Base-by-base conservation (phyloP, 1,284 basidiomycete genomes). In the Naganishia cerealis region DNA sequence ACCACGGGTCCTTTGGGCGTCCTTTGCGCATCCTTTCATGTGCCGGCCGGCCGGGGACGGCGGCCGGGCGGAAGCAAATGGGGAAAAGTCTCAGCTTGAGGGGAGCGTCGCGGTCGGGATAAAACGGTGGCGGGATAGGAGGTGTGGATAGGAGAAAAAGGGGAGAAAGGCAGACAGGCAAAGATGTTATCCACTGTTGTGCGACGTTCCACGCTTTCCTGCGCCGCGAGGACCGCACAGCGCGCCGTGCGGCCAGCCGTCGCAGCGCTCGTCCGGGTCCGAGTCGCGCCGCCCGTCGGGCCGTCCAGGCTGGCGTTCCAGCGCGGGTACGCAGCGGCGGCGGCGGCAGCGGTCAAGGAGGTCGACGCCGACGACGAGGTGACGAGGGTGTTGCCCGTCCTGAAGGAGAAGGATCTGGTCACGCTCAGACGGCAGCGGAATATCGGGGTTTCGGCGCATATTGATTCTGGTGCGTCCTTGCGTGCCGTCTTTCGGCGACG, bases 391-490 rank as follows among this genome's bases (percentile, higher is more conserved):
- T 71, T 80, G 61, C 80, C 80, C 13, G 71, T 66, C 10, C 69
- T 82, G 70, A 74, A 70, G 16, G 74, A 75, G 10, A 69, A 57
- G 26, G 81, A 82, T 70, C 43, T 65, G 38, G 71, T 71, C 70
- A 73, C 78, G 42, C 71, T 80, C 65, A 72, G 67, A 33, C 70
- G 80, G 42, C 80, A 81, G 73, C 70, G 81, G 48, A 82, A 82
- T 73, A 77, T 82, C 46, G 81, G 81, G 73, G 81, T 82, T 76
- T 94, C 92, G 15, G 92, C 92, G 0, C 92, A 94, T 78, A 95
- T 95, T 72, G 94, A 98, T 81, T 97, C 92, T 8, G 96, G 61
- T 63, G 24, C 40, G 61, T 63, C 16, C 40, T 57, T 21, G 33
- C 29, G 40, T n/a, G n/a, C n/a, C n/a, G 13, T 42, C 8, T 42